Evolutionary conservation across 441 rosid genomes (phyloP).

Genomic region (Bocquillonia castaneifolia): DNA sequence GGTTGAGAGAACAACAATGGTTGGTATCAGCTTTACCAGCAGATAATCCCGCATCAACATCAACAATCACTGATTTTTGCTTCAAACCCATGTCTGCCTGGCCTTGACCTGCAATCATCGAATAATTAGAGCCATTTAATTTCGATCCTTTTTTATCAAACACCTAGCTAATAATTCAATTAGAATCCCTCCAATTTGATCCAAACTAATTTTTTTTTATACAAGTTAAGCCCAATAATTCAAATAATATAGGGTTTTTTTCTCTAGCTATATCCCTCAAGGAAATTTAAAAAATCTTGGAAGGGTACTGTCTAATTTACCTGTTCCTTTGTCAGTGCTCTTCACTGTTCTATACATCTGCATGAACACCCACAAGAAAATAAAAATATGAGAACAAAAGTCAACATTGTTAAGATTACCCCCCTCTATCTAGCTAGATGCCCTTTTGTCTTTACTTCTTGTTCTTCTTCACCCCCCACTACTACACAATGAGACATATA

Average conservation of each 20-base stretch:
- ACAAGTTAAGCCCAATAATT: slow-evolving; percentile 13
- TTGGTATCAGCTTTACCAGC: slow-evolving; percentile 32
- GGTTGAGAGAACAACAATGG: slow-evolving; percentile 26
- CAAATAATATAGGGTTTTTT: slow-evolving; percentile 13
- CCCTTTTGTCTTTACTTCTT: slow-evolving; percentile 47
- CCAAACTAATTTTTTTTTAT: slow-evolving; percentile 12
- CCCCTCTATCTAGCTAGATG: slow-evolving; percentile 29
- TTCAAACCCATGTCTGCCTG: slow-evolving; percentile 36
- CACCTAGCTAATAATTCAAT: slow-evolving; percentile 31
- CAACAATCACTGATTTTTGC: slow-evolving; percentile 31
- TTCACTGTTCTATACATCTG: slow-evolving; percentile 99
- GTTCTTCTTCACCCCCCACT: slow-evolving; percentile 32
- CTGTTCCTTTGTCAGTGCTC: slow-evolving; percentile 86
- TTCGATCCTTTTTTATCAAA: slow-evolving; percentile 29
- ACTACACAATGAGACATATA: slow-evolving; percentile 25
- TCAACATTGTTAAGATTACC: slow-evolving; percentile 37
- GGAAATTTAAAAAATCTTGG: not conserved
- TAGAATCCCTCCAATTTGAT: slow-evolving; percentile 19
- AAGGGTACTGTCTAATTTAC: slow-evolving; percentile 33
- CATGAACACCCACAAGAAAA: slow-evolving; percentile 35
- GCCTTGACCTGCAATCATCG: slow-evolving; percentile 51
- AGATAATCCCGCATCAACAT: slow-evolving; percentile 27
- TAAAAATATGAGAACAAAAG: slow-evolving; percentile 20
- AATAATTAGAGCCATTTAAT: slow-evolving; percentile 22
- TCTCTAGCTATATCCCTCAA: slow-evolving; percentile 13